Conservation (phyloP, 345 rosid species). For the Angophora floribunda region DNA sequence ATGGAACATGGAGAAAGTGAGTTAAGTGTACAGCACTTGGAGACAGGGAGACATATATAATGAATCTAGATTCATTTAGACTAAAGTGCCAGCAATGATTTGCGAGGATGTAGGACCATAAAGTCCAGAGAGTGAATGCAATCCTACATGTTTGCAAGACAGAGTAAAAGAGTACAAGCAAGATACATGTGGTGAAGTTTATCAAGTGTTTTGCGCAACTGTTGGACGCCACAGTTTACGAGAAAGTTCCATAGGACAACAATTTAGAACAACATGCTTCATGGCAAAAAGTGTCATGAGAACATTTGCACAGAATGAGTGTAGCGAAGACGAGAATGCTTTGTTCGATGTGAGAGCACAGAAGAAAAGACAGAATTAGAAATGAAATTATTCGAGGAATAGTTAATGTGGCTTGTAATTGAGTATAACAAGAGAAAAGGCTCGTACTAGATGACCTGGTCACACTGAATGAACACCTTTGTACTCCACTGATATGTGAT, state of each 20-base stretch:
- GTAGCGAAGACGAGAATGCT: background rate
- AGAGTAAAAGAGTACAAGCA: background rate
- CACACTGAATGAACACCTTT: background rate
- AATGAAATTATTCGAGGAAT: background rate
- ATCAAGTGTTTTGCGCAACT: background rate
- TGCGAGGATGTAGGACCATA: background rate
- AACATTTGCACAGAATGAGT: background rate
- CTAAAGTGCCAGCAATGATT: background rate
- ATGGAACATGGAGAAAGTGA: background rate
- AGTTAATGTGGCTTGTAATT: background rate
- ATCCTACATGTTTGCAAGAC: background rate
- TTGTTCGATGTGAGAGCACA: background rate
- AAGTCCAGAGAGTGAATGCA: background rate
- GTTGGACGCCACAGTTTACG: background rate
- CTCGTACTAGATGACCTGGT: background rate
- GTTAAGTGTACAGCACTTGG: background rate
- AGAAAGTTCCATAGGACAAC: background rate
- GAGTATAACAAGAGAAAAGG: background rate
- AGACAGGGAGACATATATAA: background rate
- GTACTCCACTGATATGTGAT: background rate
- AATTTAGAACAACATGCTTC: background rate
- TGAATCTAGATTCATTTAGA: background rate
- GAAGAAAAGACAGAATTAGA: background rate
- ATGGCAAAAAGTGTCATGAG: background rate
- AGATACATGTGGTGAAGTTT: background rate